Conservation (phyloP, 768 basidiomycete genomes). For the Podaxis carcinomalis region DNA sequence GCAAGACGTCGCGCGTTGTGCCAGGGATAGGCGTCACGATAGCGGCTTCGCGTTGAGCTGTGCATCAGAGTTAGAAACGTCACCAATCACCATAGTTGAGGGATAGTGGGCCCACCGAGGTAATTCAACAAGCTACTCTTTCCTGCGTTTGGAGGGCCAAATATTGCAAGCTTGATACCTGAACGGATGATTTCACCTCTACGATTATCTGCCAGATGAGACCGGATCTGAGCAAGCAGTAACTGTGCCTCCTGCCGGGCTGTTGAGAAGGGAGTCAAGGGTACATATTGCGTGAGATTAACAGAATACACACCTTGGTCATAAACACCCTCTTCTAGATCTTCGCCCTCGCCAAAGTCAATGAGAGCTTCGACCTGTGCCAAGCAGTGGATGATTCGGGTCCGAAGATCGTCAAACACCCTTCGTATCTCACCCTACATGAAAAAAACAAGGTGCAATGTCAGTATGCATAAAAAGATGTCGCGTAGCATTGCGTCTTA, state of each 20-base stretch:
- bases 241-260: conserved; percentile 47
- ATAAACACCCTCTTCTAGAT: conserved; percentile 78
- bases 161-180: conserved; percentile 81
- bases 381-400: conserved; percentile 65
- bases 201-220: conserved; percentile 63
- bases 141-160: conserved; percentile 92
- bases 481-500: conserved; percentile 12
- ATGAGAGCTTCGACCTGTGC: conserved; percentile 85
- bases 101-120: conserved; percentile 47
- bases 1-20: conserved; percentile 85
- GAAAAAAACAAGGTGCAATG: neutral
- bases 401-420: conserved; percentile 61
- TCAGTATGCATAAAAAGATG: neutral
- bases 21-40: conserved; percentile 87
- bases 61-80: neutral
- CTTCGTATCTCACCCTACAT: conserved; percentile 59
- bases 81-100: too few species aligned
- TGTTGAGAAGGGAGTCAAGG: conserved; percentile 21
- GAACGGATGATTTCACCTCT: conserved; percentile 81
- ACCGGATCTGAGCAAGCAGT: conserved; percentile 48
- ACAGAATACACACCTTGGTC: conserved; percentile 49
- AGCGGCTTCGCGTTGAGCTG: conserved; percentile 83
- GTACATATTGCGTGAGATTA: neutral
- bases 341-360: conserved; percentile 91
- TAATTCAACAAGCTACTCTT: conserved; percentile 88